A percentile compares a stretch with the other conserved stretches of the same genome.
Conservation (phyloP, 2,329 filamentous ascomycete genomes). For the Fusarium sp. region DNA sequence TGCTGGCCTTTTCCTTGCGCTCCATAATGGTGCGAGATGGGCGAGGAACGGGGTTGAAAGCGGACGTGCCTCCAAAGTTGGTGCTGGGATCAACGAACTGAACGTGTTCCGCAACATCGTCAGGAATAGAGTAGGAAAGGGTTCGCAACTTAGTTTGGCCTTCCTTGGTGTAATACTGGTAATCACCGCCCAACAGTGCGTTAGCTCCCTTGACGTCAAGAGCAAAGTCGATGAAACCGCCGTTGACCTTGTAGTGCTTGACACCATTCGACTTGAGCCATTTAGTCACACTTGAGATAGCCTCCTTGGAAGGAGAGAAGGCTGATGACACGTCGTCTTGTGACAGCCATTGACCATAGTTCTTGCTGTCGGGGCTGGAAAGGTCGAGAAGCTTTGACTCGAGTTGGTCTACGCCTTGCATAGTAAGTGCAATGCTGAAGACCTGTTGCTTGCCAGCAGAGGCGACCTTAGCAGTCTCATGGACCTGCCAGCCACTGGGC, state of each 20-base stretch:
- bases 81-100: constrained; percentile 36
- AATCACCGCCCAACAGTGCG: constrained; percentile 13
- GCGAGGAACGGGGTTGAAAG: constrained; percentile 24
- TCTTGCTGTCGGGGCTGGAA: constrained; percentile 28
- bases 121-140: constrained; percentile 31
- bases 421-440: constrained; percentile 32
- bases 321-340: constrained; percentile 7
- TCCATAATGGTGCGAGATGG: constrained; percentile 8
- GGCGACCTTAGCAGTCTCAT: not conserved
- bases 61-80: constrained; percentile 29
- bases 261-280: constrained; percentile 35
- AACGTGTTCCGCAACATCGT: constrained; percentile 10
- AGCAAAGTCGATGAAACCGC: constrained; percentile 32
- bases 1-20: constrained; percentile 9
- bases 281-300: constrained; percentile 24
- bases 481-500: constrained; percentile 17
- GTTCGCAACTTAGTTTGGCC: constrained; percentile 30
- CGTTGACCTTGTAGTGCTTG: constrained; percentile 32
- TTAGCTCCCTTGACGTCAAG: constrained; percentile 26
- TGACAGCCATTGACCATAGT: constrained; percentile 33
- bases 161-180: constrained; percentile 28
- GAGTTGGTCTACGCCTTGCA: constrained; percentile 31
- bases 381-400: constrained; percentile 34
- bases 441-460: constrained; percentile 18
- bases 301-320: constrained; percentile 17